Evolutionary conservation across 1,139 yeast genomes (phyloP).

Genomic region (Nematodospora anomalae): DNA sequence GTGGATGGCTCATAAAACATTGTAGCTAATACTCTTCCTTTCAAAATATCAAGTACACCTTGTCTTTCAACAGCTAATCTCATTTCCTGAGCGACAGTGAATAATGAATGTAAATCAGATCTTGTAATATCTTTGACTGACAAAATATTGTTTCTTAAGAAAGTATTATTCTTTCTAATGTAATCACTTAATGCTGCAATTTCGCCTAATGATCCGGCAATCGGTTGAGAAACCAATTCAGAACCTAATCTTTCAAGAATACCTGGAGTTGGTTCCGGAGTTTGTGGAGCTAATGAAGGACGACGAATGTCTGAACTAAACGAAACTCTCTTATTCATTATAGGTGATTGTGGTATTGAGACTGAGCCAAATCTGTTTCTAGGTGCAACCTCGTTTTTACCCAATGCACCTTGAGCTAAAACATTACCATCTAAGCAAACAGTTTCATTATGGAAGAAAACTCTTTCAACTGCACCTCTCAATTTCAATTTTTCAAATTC

Average conservation of each 20-base stretch:
- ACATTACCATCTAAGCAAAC: constrained; percentile 82
- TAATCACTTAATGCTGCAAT: constrained; percentile 74
- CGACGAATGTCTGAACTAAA: constrained; percentile 44
- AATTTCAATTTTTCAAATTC: constrained; percentile 53
- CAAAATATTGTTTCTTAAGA: constrained; percentile 81
- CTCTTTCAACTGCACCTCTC: constrained; percentile 86
- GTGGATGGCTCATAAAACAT: constrained; percentile 99
- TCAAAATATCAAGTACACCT: constrained; percentile 87
- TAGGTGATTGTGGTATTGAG: constrained; percentile 49
- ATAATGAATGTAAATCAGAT: constrained; percentile 85
- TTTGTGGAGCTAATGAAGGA: constrained; percentile 41
- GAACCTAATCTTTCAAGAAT: constrained; percentile 63
- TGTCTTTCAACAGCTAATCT: constrained; percentile 95
- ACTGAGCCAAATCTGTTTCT: constrained; percentile 42
- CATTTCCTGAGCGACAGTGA: constrained; percentile 98
- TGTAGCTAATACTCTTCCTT: constrained; percentile 89
- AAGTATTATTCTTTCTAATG: constrained; percentile 81
- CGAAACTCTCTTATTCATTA: constrained; percentile 47
- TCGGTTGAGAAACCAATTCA: constrained; percentile 73
- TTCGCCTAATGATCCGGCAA: constrained; percentile 64
- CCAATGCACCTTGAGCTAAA: constrained; percentile 57
- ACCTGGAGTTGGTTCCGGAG: constrained; percentile 33
- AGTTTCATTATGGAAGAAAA: constrained; percentile 72
- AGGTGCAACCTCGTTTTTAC: constrained; percentile 52
- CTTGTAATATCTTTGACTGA: constrained; percentile 87